Evolutionary conservation across 495 filamentous ascomycete species (phyloP), one percentile per base, ranked within the genome.

Genomic region (Podospora tetraspora): DNA sequence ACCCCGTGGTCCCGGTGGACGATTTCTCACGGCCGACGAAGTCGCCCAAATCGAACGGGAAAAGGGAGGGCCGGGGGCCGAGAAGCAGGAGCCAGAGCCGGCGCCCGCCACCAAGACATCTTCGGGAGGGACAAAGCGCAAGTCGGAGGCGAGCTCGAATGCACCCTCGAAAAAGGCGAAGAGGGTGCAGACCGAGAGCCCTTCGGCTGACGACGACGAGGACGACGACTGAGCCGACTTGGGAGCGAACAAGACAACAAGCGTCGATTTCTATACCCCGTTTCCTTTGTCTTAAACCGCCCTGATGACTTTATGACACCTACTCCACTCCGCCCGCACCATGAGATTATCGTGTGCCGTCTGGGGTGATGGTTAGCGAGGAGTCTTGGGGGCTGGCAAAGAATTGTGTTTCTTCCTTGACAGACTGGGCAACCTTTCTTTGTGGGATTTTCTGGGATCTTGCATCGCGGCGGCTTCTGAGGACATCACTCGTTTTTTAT

Each of bases 21-120:
- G 95, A 34, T 99, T 99, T 84, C 79, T 99, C 79, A 99, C 95
- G 0, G 94, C 95, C n/a, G 95, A 99, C 57, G 95, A 99, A 76
- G 95, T 98, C 22, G 91, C 91, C 8, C 89, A 91, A 56, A 95
- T 98, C 81, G 95, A 98, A 73, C 87, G 79, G 69, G 81, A 80
- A 12, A 86, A 85, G 73, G 58, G 29, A 3, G 65, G 57, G 23
- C 9, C 72, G 34, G 73, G 68, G 2, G 76, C 68, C 30, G 79
- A 79, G 64, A 76, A 67, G 29, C 80, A 84, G 62, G 67, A 70
- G 13, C 72, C 10, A 8, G 43, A 52, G 71, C 61, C 9, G 64
- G 59, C 23, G 69, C 70, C 66, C 6, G 25, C 24, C 21, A 69
- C 74, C n/a, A 80, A 78, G 62, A 79, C 82, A 4, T 62, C 77